A percentile compares a stretch with the other conserved stretches of the same genome.
These are phyloP conservation scores for Capillidium heterosporum DNA, from an alignment of 371 early-diverging fungal species.

Conservation along the genomic window DNA sequence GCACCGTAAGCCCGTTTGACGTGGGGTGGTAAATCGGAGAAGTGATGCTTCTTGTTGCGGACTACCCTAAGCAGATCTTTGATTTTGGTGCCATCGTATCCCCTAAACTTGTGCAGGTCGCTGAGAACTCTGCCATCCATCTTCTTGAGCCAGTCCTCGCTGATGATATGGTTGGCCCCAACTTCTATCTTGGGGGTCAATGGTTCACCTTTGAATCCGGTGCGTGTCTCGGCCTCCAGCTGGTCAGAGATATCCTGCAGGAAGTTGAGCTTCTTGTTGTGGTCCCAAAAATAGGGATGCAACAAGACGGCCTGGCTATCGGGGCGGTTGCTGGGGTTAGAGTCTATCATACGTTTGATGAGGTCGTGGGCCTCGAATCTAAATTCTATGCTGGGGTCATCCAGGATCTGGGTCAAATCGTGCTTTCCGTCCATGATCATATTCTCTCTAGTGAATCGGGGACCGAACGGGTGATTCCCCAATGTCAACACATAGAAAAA, in stretches of 20 bases:
- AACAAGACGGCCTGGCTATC: slow-evolving; percentile 46
- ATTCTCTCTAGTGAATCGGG: slow-evolving; percentile 64
- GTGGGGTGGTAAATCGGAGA: slow-evolving; percentile 68
- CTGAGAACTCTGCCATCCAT: slow-evolving; percentile 61
- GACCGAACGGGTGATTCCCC: slow-evolving; percentile 93
- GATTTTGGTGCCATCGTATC: slow-evolving; percentile 69
- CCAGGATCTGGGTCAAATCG: slow-evolving; percentile 33
- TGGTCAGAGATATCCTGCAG: slow-evolving; percentile 89
- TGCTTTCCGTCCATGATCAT: slow-evolving; percentile 62
- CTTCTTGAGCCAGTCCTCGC: slow-evolving; percentile 61
- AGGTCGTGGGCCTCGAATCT: slow-evolving; percentile 76
- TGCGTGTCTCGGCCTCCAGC: slow-evolving; percentile 70
- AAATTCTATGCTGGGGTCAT: slow-evolving; percentile 39
- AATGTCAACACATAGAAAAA: slow-evolving; percentile 76
- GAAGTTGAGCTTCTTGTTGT: slow-evolving; percentile 62
- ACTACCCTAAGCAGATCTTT: slow-evolving; percentile 80
- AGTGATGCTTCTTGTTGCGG: slow-evolving; percentile 95
- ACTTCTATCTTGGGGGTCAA: slow-evolving; percentile 40
- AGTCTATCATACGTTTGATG: slow-evolving; percentile 70
- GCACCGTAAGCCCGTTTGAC: slow-evolving; percentile 66
- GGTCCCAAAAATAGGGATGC: slow-evolving; percentile 92
- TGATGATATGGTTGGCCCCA: slow-evolving; percentile 35
- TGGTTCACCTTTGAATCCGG: slow-evolving; percentile 15
- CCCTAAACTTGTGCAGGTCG: slow-evolving; percentile 73
- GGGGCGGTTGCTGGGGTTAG: slow-evolving; percentile 58